These are phyloP conservation scores for Xylariaceae sp. DNA, from an alignment of 2,329 filamentous ascomycete species.

Conservation along the genomic window DNA sequence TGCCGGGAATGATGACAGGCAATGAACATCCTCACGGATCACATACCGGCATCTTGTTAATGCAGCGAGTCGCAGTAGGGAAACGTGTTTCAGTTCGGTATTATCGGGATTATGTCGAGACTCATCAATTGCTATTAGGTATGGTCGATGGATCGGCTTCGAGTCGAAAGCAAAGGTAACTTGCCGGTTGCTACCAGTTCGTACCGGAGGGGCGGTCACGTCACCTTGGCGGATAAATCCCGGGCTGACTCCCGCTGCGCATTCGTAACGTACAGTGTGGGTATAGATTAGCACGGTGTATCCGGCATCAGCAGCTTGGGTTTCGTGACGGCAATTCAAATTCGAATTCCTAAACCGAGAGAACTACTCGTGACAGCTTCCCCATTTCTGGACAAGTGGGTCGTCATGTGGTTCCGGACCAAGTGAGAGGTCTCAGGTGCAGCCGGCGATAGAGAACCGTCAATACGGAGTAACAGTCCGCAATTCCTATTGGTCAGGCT, in stretches of 20 bases:
- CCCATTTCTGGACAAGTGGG: too few relatives aligned
- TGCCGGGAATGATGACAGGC: not conserved
- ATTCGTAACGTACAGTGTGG: not conserved
- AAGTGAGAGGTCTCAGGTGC: too few relatives aligned
- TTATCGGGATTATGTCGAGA: constrained; percentile 6
- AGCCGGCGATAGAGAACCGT: too few relatives aligned
- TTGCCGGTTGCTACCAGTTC: too few relatives aligned
- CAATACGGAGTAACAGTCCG: too few relatives aligned
- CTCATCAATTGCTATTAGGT: not conserved
- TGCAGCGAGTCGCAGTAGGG: constrained; percentile 25
- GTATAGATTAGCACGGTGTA: not conserved
- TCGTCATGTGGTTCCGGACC: too few relatives aligned
- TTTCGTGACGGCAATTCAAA: too few relatives aligned
- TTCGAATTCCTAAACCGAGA: too few relatives aligned
- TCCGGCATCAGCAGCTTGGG: too few relatives aligned
- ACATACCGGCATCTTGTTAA: constrained; percentile 45
- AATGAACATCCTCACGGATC: constrained; percentile 5
- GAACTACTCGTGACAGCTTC: too few relatives aligned
- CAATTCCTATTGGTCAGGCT: too few relatives aligned
- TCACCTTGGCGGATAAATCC: constrained; percentile 10
- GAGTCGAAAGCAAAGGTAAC: constrained; percentile 10
- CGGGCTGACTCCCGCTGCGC: constrained; percentile 2
- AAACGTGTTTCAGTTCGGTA: constrained; percentile 22
- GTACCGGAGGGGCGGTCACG: constrained; percentile 7
- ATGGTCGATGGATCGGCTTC: not conserved